Base-by-base conservation (phyloP, 768 basidiomycete species). In the Trametes sanguinea region DNA sequence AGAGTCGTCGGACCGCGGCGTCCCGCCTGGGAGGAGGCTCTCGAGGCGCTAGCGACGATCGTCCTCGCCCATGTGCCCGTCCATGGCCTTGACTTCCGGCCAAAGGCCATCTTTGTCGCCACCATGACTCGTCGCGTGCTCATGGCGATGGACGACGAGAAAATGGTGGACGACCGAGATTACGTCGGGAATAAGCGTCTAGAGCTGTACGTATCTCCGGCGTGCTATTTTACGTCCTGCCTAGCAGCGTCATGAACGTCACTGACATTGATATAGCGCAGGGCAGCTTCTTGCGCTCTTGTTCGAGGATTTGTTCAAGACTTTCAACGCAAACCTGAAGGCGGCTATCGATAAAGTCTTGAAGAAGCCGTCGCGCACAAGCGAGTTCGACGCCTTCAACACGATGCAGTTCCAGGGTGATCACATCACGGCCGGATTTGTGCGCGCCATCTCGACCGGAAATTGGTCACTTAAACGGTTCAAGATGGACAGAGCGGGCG, bases 401-500 rank as follows among this genome's bases (percentile, higher is more conserved):
- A 92, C 91, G 2, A 92, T 99, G 88, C 88, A 90, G 71, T 94
- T 97, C 75, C 92, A 94, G 75, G 92, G 92, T n/a, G 94, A 98
- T 65, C 91, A 93, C 66, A 92, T 99, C 70, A 98, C 96, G 14
- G 82, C 92, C 16, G 97, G 96, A 30, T 98, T 99, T 70, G 89
- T 94, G 42, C 92, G 96, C 57, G 95, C 97, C 30, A 98, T 99
- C 63, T 97, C 95, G 8, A 99, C 97, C 0, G 97, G 97, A 9
- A 99, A 99, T 72, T 99, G 97, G 97, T 94, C 93, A 9, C 80
- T 99, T 52, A 98, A 98, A 75, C 92, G 97, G 54, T 98, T 99
- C 84, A 96, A 95, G 79, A 98, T 98, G 92, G 96, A 98, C 72
- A 87, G 97, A 37, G 97, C 97, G 0, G 97, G 97, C 35, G 94